Conservation (phyloP, 2,329 filamentous ascomycete genomes). For the Phyllosticta capitalensis region DNA sequence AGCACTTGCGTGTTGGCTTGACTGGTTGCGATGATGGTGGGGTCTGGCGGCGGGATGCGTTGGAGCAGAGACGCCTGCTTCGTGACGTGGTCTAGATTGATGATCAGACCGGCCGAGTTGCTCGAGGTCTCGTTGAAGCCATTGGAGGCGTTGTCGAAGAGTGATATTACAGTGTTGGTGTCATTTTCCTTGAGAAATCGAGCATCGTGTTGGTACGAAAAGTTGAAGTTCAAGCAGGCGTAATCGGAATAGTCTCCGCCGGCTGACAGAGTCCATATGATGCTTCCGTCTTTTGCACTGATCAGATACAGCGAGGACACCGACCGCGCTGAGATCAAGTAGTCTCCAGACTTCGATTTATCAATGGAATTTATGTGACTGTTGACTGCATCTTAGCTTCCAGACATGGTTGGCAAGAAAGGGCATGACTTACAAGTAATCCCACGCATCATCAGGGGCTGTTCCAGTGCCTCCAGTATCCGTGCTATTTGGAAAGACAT, state of each 20-base stretch:
- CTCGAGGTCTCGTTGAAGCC: constrained; percentile 33
- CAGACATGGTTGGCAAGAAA: not conserved
- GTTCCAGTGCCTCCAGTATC: constrained; percentile 36
- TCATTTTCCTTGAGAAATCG: constrained; percentile 37
- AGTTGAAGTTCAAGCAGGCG: constrained; percentile 34
- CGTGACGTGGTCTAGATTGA: constrained; percentile 2
- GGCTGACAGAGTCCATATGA: constrained; percentile 42
- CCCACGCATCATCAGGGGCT: constrained; percentile 38
- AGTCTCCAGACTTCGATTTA: constrained; percentile 40
- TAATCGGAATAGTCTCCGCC: constrained; percentile 7
- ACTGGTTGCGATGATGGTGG: constrained; percentile 38
- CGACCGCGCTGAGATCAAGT: constrained; percentile 45
- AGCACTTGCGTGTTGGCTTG: constrained; percentile 47
- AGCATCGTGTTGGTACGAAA: constrained; percentile 46
- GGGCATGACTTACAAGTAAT: constrained; percentile 33
- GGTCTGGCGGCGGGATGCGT: constrained; percentile 10
- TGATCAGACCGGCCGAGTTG: constrained; percentile 13
- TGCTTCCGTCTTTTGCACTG: constrained; percentile 36
- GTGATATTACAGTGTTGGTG: constrained; percentile 41
- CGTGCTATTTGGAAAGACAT: constrained; percentile 35
- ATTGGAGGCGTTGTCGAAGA: constrained; percentile 47
- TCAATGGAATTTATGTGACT: constrained; percentile 47
- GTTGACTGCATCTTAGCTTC: not conserved
- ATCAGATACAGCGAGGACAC: constrained; percentile 40
- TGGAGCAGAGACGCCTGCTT: constrained; percentile 12